Base-by-base conservation (phyloP, 805 yeast genomes). In the Osmozyma mogii region DNA sequence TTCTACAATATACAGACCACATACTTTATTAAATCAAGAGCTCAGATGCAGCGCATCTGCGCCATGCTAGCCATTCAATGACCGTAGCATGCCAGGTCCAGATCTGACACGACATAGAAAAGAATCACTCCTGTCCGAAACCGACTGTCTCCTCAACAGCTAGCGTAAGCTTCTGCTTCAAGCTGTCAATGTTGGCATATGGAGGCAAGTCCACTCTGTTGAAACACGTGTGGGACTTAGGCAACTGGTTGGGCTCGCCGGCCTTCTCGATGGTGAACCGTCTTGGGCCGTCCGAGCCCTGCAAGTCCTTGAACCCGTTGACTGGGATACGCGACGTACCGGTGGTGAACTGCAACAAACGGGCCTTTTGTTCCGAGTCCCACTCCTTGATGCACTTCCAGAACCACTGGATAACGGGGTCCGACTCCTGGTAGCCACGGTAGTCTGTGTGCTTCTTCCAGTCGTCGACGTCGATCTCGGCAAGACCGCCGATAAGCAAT, bases 91-190 rank as follows among this genome's bases (percentile, higher is more conserved):
- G n/a, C n/a, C n/a, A n/a, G n/a, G n/a, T n/a, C n/a, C n/a, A n/a
- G n/a, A n/a, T n/a, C n/a, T n/a, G n/a, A n/a, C n/a, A n/a, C n/a
- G n/a, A n/a, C n/a, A n/a, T n/a, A n/a, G n/a, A n/a, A n/a, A n/a
- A n/a, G n/a, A n/a, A n/a, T 44, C 65, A 89, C 68, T 92, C 98
- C 65, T 92, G 97, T 36, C 98, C 98, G 54, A 92, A 92, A 28
- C 99, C 99, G 54, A 92, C 92, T 10, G 99, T 92, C 63, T 92
- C 97, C 58, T 92, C 99, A 22, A 92, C 97, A 17, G 99, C 99
- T 56, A 89, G 70, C 20, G 94, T 81, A 48, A 92, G 71, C 58
- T 92, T 92, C 60, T 85, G 92, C 50, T 76, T 84, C 69, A 92
- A 61, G 30, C 83, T 68, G 30, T 82, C 95, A 54, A 72, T 84